Conservation (phyloP, 306 rosid species). For the Fragaria iinumae region DNA sequence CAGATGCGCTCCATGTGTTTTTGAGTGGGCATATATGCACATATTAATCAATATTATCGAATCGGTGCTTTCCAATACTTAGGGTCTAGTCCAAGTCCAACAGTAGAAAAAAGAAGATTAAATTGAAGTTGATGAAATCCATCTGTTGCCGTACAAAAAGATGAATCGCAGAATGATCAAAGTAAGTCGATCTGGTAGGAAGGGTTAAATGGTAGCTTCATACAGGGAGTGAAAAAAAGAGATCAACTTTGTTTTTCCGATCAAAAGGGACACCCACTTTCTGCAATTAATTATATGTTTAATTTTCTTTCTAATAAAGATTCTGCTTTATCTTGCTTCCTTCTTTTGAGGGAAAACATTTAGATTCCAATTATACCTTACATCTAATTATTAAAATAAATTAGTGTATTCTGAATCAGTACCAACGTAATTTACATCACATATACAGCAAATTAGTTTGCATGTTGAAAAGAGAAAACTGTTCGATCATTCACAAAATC, state of each 20-base stretch:
- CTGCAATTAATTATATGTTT: conserved; percentile 29
- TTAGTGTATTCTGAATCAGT: conserved; percentile 34
- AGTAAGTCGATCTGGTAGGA: conserved; percentile 20
- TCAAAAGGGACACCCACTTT: conserved; percentile 60
- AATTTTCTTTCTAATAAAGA: conserved; percentile 4
- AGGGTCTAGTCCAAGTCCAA: not conserved
- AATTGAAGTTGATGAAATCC: not conserved
- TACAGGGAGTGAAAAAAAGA: conserved; percentile 35
- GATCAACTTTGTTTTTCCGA: conserved; percentile 29
- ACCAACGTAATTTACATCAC: not conserved
- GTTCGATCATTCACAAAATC: not conserved
- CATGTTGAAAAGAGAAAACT: not conserved
- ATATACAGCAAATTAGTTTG: conserved; percentile 1
- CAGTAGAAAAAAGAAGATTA: not conserved
- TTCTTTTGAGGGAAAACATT: conserved; percentile 58
- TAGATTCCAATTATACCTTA: conserved; percentile 43
- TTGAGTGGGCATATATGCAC: conserved; percentile 27
- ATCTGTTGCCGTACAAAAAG: conserved; percentile 42
- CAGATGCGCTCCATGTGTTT: conserved; percentile 43
- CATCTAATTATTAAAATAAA: conserved; percentile 26
- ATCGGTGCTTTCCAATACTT: conserved; percentile 16
- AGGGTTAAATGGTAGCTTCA: conserved; percentile 39
- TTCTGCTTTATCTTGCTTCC: conserved; percentile 46
- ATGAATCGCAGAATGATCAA: conserved; percentile 20
- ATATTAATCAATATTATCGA: conserved; percentile 20